Conservation (phyloP, 768 basidiomycete species). For the Filobasidium wieringae region DNA sequence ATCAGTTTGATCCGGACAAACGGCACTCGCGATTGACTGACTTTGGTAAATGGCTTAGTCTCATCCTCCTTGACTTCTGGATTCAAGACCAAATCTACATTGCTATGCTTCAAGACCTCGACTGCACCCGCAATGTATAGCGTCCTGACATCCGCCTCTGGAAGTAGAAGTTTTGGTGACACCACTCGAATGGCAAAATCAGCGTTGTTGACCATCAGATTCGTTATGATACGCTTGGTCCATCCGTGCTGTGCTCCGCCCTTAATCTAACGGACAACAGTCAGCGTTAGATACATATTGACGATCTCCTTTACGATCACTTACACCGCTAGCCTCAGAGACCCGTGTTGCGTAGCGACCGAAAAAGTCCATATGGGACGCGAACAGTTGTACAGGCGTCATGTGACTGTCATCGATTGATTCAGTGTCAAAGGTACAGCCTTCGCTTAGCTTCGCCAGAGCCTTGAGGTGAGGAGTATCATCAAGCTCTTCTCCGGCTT, state of each 20-base stretch:
- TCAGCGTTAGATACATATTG: not conserved
- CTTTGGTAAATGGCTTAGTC: slow-evolving; percentile 6
- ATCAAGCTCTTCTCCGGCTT: not conserved
- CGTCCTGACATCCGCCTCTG: not conserved
- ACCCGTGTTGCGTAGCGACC: not conserved
- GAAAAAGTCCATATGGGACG: not conserved
- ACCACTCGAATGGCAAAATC: not conserved
- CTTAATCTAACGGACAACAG: not conserved
- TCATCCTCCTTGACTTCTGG: not conserved
- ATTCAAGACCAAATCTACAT: not conserved
- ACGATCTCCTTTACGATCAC: not conserved
- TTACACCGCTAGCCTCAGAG: not conserved
- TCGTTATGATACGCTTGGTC: not conserved
- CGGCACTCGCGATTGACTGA: not conserved
- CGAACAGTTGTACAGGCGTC: not conserved
- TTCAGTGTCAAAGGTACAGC: not conserved
- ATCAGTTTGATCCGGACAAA: not conserved
- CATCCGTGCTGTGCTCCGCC: not conserved
- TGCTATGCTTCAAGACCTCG: not conserved
- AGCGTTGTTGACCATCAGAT: not conserved
- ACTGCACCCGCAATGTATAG: not conserved
- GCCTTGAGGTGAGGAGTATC: not conserved
- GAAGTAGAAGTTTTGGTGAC: not conserved
- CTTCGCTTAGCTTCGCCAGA: not conserved
- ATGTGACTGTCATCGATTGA: not conserved